Conservation (phyloP, 805 yeast genomes). For the Lachancea meyersii region DNA sequence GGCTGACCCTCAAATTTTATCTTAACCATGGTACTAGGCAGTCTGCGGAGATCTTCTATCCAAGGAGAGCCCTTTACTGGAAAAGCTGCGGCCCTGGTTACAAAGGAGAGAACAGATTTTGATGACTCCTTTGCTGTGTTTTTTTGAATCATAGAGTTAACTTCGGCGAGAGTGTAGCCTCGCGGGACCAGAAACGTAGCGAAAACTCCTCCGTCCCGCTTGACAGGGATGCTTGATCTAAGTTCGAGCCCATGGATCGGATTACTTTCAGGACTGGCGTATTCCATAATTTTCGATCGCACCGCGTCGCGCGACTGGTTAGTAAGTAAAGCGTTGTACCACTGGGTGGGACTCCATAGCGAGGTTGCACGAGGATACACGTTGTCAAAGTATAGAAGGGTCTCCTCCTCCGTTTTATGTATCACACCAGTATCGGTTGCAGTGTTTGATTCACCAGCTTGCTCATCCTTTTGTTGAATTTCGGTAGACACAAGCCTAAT, state of each 20-base stretch:
- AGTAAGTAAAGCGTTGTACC: conserved; percentile 36
- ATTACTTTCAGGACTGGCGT: conserved; percentile 36
- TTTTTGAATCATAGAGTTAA: conserved; percentile 45
- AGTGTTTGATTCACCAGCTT: conserved; percentile 49
- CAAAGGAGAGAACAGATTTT: conserved; percentile 34
- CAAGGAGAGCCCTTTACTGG: conserved; percentile 91
- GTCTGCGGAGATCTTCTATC: conserved; percentile 86
- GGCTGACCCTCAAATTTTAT: conserved; percentile 73
- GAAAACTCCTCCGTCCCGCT: conserved; percentile 91
- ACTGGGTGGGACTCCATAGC: conserved; percentile 42
- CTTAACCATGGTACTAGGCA: conserved; percentile 57
- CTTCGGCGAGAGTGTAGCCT: conserved; percentile 42
- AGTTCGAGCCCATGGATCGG: conserved; percentile 42
- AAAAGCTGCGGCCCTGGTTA: conserved; percentile 50
- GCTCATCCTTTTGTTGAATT: conserved; percentile 40
- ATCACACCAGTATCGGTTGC: conserved; percentile 55
- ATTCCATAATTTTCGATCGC: conserved; percentile 34
- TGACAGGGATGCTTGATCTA: conserved; percentile 59
- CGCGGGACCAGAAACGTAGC: conserved; percentile 65
- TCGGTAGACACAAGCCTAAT: conserved; percentile 35
- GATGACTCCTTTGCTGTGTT: conserved; percentile 40
- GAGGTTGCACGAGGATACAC: conserved; percentile 43
- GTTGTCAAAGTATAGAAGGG: conserved; percentile 52
- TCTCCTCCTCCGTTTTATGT: conserved; percentile 42
- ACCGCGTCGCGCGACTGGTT: conserved; percentile 36